Evolutionary conservation across 768 basidiomycete genomes (phyloP).

Genomic region (Boletus coccyginus): DNA sequence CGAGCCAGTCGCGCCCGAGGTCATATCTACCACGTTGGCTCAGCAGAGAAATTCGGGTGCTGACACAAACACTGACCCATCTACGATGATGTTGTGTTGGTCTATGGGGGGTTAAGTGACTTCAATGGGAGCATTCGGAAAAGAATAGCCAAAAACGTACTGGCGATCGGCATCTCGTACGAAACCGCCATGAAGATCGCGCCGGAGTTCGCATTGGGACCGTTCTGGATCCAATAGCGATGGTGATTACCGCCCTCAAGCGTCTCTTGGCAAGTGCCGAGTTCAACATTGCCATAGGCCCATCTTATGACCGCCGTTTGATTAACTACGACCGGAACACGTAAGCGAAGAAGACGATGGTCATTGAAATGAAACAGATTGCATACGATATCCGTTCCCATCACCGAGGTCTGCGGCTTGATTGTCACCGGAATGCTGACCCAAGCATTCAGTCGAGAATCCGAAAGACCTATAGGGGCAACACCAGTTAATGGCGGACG

Average conservation of each 20-base stretch:
- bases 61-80: conserved; percentile 48
- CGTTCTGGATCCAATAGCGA: conserved; percentile 86
- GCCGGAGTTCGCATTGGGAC: conserved; percentile 57
- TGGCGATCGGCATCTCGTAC: conserved; percentile 63
- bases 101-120: conserved; percentile 30
- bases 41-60: background rate
- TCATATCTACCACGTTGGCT: conserved; percentile 51
- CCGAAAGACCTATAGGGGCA: conserved; percentile 51
- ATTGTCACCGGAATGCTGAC: conserved; percentile 66
- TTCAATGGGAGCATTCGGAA: background rate
- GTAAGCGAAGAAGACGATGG: background rate
- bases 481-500: background rate
- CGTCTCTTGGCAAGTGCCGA: conserved; percentile 88
- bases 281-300: conserved; percentile 74
- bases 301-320: conserved; percentile 83
- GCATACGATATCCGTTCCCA: conserved; percentile 67
- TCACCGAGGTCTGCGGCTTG: conserved; percentile 84
- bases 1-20: conserved; percentile 79
- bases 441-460: conserved; percentile 78
- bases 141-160: conserved; percentile 38
- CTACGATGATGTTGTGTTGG: conserved; percentile 65
- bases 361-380: conserved; percentile 1
- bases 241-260: conserved; percentile 86
- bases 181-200: conserved; percentile 76
- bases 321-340: conserved; percentile 48